These are phyloP conservation scores for Cutaneotrichosporon curvatum DNA, from an alignment of 1,284 basidiomycete genomes.

Conservation along the genomic window DNA sequence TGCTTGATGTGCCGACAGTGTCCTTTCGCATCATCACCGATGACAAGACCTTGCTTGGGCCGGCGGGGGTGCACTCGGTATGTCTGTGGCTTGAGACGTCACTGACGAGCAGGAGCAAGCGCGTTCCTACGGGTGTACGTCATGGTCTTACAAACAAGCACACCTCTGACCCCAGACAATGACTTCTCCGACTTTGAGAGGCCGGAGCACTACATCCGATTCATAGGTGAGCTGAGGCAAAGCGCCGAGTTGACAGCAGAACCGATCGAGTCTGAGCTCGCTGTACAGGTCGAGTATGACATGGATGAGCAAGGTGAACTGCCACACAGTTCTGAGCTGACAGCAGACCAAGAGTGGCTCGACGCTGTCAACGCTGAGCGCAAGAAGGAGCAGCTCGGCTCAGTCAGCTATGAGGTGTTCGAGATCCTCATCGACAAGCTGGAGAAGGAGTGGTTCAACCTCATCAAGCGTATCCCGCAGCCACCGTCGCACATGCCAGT, in stretches of 20 bases:
- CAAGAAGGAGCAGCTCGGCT: conserved; percentile 66
- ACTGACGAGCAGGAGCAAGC: conserved; percentile 29
- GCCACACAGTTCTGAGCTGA: not conserved
- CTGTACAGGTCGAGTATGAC: conserved; percentile 94
- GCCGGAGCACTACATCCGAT: conserved; percentile 80
- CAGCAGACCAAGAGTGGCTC: conserved; percentile 90
- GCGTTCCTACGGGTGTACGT: conserved; percentile 39
- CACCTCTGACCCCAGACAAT: conserved; percentile 54
- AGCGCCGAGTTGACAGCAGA: conserved; percentile 51
- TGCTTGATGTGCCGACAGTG: conserved; percentile 40
- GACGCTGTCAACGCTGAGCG: conserved; percentile 77
- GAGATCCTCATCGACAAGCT: conserved; percentile 95
- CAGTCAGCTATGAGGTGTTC: conserved; percentile 76
- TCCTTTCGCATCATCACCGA: conserved; percentile 40
- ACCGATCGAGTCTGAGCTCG: conserved; percentile 85
- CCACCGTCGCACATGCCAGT: conserved; percentile 68
- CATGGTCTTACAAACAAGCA: not conserved
- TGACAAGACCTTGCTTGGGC: conserved; percentile 28
- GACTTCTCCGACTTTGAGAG: conserved; percentile 66
- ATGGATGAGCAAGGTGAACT: conserved; percentile 94
- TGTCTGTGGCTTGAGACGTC: conserved; percentile 4
- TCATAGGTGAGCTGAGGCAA: conserved; percentile 58
- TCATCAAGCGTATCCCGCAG: conserved; percentile 85
- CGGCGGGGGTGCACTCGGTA: conserved; percentile 40
- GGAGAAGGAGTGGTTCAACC: conserved; percentile 98